Conservation (phyloP, 2,329 filamentous ascomycete species). For the Xylariaceae sp. region DNA sequence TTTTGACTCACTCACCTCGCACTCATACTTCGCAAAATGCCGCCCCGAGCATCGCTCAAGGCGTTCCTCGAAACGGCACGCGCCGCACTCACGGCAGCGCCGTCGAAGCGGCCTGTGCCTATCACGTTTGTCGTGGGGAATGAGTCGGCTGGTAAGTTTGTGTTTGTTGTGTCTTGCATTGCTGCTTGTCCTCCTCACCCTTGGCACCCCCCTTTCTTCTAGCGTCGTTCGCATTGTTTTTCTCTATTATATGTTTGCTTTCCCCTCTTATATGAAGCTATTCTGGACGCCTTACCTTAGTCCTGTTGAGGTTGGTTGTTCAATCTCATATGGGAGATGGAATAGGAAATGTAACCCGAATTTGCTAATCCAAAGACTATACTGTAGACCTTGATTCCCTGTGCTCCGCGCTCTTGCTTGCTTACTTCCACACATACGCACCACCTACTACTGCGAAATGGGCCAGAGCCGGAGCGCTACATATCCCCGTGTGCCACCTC, state of each 20-base stretch:
- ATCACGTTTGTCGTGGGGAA: constrained; percentile 71
- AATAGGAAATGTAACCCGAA: background rate
- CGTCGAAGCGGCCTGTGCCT: constrained; percentile 53
- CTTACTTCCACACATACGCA: constrained; percentile 72
- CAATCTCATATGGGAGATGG: too few species aligned
- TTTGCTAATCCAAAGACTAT: background rate
- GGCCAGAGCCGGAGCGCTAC: constrained; percentile 46
- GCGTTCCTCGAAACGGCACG: constrained; percentile 28
- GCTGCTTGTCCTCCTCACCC: too few species aligned
- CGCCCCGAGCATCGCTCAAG: constrained; percentile 26
- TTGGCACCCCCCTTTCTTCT: background rate
- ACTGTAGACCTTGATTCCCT: constrained; percentile 78
- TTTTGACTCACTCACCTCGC: background rate
- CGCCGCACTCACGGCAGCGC: constrained; percentile 36
- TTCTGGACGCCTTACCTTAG: background rate
- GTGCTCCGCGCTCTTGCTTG: constrained; percentile 74
- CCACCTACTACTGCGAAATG: constrained; percentile 47
- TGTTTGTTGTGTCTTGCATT: too few species aligned
- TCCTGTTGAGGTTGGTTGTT: too few species aligned
- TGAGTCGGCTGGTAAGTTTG: constrained; percentile 65
- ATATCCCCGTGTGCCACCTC: constrained; percentile 78
- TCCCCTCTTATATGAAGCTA: too few species aligned
- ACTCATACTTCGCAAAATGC: constrained; percentile 9
- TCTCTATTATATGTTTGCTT: background rate
- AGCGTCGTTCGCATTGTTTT: background rate